A percentile compares a stretch with the other conserved stretches of the same genome.
Conservation (phyloP, 257 asterid genomes). For the Knoxia roxburghii region DNA sequence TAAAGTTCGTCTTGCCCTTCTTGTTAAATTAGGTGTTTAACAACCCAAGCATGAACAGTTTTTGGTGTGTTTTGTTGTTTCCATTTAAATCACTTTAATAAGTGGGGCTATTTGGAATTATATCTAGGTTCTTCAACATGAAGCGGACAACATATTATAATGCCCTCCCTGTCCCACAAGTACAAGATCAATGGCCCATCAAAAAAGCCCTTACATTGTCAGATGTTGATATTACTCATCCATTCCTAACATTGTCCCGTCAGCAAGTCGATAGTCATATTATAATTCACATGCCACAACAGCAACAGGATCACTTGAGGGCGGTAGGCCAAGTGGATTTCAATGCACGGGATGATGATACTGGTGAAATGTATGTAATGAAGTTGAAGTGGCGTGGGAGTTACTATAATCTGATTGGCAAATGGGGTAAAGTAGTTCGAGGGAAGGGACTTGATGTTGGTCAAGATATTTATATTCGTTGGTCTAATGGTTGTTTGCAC, state of each 20-base stretch:
- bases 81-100: not conserved
- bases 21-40: not conserved
- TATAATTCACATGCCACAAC: constrained; percentile 55
- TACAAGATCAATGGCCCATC: constrained; percentile 68
- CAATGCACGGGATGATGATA: constrained; percentile 72
- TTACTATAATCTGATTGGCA: constrained; percentile 71
- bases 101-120: not conserved
- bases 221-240: constrained; percentile 80
- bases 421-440: constrained; percentile 77
- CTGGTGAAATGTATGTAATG: constrained; percentile 58
- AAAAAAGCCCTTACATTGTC: constrained; percentile 66
- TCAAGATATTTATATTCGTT: constrained; percentile 63
- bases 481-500: constrained; percentile 69
- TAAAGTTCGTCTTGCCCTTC: not conserved
- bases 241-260: constrained; percentile 69
- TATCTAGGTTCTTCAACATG: constrained; percentile 35
- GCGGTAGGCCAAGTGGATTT: constrained; percentile 57
- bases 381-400: constrained; percentile 83
- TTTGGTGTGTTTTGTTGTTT: not conserved
- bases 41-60: not conserved
- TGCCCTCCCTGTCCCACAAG: constrained; percentile 32
- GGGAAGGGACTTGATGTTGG: constrained; percentile 75
- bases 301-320: constrained; percentile 55
- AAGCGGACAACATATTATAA: constrained; percentile 50
- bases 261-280: constrained; percentile 75